These are phyloP conservation scores for Ascocoryne sarcoides DNA, from an alignment of 2,329 filamentous ascomycete species.

Conservation along the genomic window DNA sequence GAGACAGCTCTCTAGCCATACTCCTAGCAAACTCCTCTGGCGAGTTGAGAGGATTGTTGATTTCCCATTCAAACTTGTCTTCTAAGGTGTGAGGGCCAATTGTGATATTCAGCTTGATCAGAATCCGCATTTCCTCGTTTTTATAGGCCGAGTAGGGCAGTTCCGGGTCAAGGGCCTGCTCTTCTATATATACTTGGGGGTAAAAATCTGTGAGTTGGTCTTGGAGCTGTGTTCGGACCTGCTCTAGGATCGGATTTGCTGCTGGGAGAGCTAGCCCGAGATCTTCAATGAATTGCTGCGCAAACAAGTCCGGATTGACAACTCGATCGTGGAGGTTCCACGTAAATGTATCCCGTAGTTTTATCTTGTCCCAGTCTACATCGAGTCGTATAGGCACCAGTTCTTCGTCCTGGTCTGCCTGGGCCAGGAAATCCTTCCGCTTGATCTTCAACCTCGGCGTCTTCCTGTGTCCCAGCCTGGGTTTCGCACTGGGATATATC, in stretches of 20 bases:
- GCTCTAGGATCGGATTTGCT: constrained; percentile 52
- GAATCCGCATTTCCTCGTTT: constrained; percentile 96
- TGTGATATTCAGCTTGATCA: constrained; percentile 94
- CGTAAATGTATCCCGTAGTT: constrained; percentile 92
- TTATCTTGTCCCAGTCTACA: constrained; percentile 91
- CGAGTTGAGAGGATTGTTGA: constrained; percentile 89
- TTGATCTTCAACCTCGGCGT: constrained; percentile 65
- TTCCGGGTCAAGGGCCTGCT: constrained; percentile 82
- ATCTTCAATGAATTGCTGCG: constrained; percentile 84
- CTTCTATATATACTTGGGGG: constrained; percentile 81
- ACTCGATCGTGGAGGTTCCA: constrained; percentile 96
- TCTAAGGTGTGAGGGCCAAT: constrained; percentile 90
- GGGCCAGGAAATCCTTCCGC: constrained; percentile 71
- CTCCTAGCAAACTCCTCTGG: constrained; percentile 87
- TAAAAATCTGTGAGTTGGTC: constrained; percentile 93
- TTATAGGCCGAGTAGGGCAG: constrained; percentile 91
- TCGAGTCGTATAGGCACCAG: constrained; percentile 86
- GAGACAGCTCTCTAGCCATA: constrained; percentile 82
- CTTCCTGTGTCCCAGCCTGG: constrained; percentile 66
- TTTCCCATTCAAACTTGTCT: constrained; percentile 98
- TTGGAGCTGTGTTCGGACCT: constrained; percentile 60
- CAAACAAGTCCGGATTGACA: constrained; percentile 71
- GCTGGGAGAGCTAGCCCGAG: constrained; percentile 70
- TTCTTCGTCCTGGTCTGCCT: constrained; percentile 86
- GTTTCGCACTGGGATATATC: constrained; percentile 71